Percentiles rank a stretch among this genome's conserved stretches.
Evolutionary conservation across 2,329 filamentous ascomycete species (phyloP).

Genomic region (Aspergillus sp.): DNA sequence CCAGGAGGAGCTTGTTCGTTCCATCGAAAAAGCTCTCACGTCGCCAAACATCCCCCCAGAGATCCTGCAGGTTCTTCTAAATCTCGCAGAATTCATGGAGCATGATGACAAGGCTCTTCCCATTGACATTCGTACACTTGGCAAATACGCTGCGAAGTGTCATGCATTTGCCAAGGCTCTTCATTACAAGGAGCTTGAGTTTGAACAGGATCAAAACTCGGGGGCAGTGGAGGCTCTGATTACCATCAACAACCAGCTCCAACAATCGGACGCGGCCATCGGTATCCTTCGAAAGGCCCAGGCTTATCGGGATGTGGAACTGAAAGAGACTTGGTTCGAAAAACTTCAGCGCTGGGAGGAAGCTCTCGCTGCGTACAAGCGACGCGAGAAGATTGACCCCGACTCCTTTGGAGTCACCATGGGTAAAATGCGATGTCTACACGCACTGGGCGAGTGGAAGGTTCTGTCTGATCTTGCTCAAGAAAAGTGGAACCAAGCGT

Average conservation of each 20-base stretch:
- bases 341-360: conserved; percentile 98
- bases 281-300: conserved; percentile 96
- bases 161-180: conserved; percentile 97
- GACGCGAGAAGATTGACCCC: conserved; percentile 72
- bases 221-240: conserved; percentile 95
- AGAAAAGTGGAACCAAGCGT: conserved; percentile 90
- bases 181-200: conserved; percentile 98
- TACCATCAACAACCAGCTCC: conserved; percentile 98
- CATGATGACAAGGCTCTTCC: conserved; percentile 98
- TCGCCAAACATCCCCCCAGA: conserved; percentile 96
- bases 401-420: conserved; percentile 93
- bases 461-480: conserved; percentile 83
- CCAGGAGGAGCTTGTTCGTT: conserved; percentile 92
- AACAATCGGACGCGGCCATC: conserved; percentile 97
- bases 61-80: conserved; percentile 87
- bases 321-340: conserved; percentile 98
- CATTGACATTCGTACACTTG: conserved; percentile 92
- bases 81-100: conserved; percentile 99
- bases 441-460: conserved; percentile 97
- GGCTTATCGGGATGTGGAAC: conserved; percentile 89
- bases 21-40: conserved; percentile 92
- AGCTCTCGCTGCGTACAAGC: conserved; percentile 85
- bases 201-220: conserved; percentile 94
- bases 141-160: conserved; percentile 91
- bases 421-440: conserved; percentile 98